Evolutionary conservation across 139 green algal species (phyloP), one percentile per base, ranked within the genome.

Genomic region (Zygnema circumcarinatum): DNA sequence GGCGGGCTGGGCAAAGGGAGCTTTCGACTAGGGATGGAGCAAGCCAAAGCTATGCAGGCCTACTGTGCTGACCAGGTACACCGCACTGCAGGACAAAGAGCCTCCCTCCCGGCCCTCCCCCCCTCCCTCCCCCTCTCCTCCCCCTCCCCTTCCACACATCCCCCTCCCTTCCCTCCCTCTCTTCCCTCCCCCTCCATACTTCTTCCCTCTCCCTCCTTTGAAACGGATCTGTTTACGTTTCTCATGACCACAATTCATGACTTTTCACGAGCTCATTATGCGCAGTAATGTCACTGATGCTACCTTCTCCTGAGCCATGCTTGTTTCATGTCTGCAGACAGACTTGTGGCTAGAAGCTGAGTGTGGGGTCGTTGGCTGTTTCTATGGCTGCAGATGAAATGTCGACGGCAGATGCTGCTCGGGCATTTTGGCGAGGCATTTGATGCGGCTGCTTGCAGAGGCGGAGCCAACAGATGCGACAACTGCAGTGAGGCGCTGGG

Each of bases 11-110:
- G 42, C 83, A 75, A 39, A 29, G 16, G 42, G 54, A 67, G 74
- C n/a, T 88, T 89, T 38, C 1, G 62, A 25, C 22, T 29, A 39
- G 84, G 20, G 31, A 88, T 87, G 78, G 75, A 87, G 33, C 75
- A 86, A 62, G 84, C 84, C 16, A 25, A 81, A 20, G 20, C 41
- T 22, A 89, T 89, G 84, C 29, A 87, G 76, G 11, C 38, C 22
- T 89, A 86, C 76, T 89, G 84, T 42, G 33, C 38, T 7, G 84
- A 89, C 22, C 16, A 89, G 83, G 83, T 86, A 76, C 56, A 41
- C 22, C 22, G 33, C 73, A 25, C 54, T 25, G 54, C 54, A 72
- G n/a, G n/a, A n/a, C n/a, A n/a, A n/a, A n/a, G n/a, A n/a, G n/a
- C n/a, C n/a, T n/a, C n/a, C n/a, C n/a, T n/a, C n/a, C n/a, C n/a